Base-by-base conservation (phyloP, 495 filamentous ascomycete species). In the Pseudevernia furfuracea region DNA sequence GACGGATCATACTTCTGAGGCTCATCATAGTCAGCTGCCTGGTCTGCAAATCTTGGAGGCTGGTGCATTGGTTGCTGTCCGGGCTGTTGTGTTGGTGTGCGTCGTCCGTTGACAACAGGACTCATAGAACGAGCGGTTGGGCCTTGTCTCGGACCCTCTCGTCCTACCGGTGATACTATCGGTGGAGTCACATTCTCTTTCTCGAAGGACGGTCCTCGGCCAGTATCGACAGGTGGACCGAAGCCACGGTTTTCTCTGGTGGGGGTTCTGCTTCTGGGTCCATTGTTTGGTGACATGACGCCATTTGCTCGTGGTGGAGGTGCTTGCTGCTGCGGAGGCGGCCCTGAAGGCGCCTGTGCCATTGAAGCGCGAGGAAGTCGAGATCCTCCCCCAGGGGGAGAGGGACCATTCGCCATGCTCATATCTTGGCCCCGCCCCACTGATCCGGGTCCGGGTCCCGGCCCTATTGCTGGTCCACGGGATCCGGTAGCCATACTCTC, bases 321-420 rank as follows among this genome's bases (percentile, higher is more conserved):
- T 23, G 92, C 85, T 75, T 95, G 91, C 43, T 91, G 89, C 44
- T 87, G 87, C 28, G 92, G 93, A 46, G 92, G 90, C 53, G 93
- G 92, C 19, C 92, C 92, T 46, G 88, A 80, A 4, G 91, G 87
- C 12, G 84, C 85, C 67, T 87, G 85, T 28, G 85, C 84, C 63
- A 86, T 80, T 32, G 88, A 87, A 11, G 87, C 84, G 65, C 90
- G 82, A 32, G 85, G 90, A 68, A 88, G 80, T 67, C 86, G 84
- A 64, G 87, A 89, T 28, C 80, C 82, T 63, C 75, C 78, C 4
- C 73, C 72, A 67, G 64, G 56, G 32, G 67, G 68, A 44, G 67
- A 64, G 44, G 67, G 66, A 36, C 72, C 72, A 56, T 72, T 72
- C 21, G 37, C 57, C 63, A 62, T 66, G 60, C 44, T 67, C 43